Percentiles rank a stretch among this genome's conserved stretches.
phyloP scores from a whole-genome alignment of 1,284 basidiomycete species.

The Apiotrichum montevideense region DNA sequence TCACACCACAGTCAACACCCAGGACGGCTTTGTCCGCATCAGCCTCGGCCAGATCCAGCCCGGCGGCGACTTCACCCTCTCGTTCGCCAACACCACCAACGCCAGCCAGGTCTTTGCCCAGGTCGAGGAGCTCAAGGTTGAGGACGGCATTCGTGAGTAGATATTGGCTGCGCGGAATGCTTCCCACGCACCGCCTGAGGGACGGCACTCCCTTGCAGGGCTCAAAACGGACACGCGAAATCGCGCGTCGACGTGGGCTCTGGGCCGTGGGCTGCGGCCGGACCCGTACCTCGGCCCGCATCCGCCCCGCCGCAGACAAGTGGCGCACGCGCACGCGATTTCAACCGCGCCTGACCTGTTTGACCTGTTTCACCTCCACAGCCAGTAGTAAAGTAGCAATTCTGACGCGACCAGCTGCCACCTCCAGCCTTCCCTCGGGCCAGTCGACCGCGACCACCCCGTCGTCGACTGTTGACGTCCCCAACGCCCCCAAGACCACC shows the following conservation, averaged over 20 bases:
- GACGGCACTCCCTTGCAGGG: neutral
- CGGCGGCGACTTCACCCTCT: conserved; percentile 46
- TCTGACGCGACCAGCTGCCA: neutral
- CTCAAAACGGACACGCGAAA: no score
- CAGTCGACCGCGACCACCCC: neutral
- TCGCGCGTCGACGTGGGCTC: no score
- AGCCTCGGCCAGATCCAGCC: conserved; percentile 23
- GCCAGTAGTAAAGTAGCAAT: neutral
- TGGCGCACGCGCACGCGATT: no score
- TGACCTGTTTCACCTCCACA: no score
- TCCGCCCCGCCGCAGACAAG: no score
- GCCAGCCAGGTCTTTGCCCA: conserved; percentile 48
- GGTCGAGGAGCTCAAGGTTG: conserved; percentile 48
- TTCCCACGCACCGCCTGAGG: neutral
- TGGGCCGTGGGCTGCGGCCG: no score
- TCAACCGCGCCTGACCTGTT: no score
- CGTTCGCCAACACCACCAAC: conserved; percentile 51
- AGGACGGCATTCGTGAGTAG: conserved; percentile 31
- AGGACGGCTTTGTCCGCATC: conserved; percentile 25
- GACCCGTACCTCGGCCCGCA: no score
- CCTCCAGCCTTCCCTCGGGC: neutral
- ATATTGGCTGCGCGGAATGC: conserved; percentile 44
- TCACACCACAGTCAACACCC: conserved; percentile 24
- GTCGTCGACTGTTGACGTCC: neutral
- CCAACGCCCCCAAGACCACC: neutral